These are phyloP conservation scores for Epichloe glyceriae DNA, from an alignment of 2,329 filamentous ascomycete genomes.

Conservation along the genomic window DNA sequence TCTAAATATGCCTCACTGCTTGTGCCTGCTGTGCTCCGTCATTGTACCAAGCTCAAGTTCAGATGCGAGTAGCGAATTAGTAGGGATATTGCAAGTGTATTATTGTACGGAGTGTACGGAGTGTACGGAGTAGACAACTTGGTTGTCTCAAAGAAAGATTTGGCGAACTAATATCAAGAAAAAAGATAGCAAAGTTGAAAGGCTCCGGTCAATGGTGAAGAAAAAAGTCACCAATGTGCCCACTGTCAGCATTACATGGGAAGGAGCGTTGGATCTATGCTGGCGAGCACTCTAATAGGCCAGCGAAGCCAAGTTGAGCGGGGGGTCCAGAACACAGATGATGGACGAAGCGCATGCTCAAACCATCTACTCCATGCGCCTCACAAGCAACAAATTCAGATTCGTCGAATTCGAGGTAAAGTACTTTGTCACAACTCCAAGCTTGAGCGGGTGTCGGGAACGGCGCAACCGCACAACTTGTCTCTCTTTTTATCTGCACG, in stretches of 20 bases:
- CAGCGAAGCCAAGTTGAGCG: too few relatives aligned
- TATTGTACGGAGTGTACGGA: background rate
- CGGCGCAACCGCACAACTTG: too few relatives aligned
- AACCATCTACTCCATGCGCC: background rate
- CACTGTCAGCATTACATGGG: background rate
- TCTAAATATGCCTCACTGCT: slow-evolving; percentile 1
- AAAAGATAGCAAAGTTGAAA: background rate
- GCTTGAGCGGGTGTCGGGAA: background rate
- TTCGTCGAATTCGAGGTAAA: background rate
- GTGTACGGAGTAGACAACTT: background rate
- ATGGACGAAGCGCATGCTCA: too few relatives aligned
- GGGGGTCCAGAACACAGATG: too few relatives aligned
- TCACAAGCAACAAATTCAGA: background rate
- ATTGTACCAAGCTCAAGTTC: too few relatives aligned
- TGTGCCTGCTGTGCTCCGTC: slow-evolving; percentile 1
- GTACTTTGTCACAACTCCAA: background rate
- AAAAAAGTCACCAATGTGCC: background rate
- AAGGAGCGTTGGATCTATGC: background rate
- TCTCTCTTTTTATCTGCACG: background rate
- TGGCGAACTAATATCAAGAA: background rate
- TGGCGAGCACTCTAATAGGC: too few relatives aligned
- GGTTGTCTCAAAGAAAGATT: background rate
- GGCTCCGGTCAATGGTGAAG: background rate
- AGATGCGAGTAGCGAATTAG: too few relatives aligned
- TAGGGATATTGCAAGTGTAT: too few relatives aligned